Percentiles rank a stretch among this genome's conserved stretches.
Conservation (phyloP, 2,329 filamentous ascomycete genomes). For the Neofusicoccum ribis region DNA sequence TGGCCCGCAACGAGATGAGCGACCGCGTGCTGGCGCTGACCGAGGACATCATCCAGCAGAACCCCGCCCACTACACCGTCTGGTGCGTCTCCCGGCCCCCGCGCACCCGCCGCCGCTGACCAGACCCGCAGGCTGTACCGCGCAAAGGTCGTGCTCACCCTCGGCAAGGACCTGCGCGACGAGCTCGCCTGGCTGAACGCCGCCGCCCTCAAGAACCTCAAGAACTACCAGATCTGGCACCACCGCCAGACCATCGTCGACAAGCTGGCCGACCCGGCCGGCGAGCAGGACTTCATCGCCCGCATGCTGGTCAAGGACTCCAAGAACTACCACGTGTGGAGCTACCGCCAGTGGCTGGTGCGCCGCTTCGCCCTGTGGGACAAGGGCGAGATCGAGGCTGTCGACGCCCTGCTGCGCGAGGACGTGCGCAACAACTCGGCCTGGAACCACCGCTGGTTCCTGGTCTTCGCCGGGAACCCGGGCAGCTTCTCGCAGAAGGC, state of each 20-base stretch:
- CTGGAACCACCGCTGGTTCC: constrained; percentile 94
- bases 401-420: constrained; percentile 69
- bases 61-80: constrained; percentile 96
- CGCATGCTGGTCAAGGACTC: constrained; percentile 81
- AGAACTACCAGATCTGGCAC: constrained; percentile 98
- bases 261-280: constrained; percentile 58
- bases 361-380: constrained; percentile 61
- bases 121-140: constrained; percentile 68
- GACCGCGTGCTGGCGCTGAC: constrained; percentile 78
- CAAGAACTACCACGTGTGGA: constrained; percentile 99
- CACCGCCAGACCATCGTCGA: constrained; percentile 60
- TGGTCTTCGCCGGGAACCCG: constrained; percentile 69
- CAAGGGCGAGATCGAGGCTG: constrained; percentile 64
- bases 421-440: constrained; percentile 96
- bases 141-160: constrained; percentile 70
- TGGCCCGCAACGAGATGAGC: constrained; percentile 84
- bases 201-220: constrained; percentile 79
- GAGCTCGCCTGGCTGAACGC: constrained; percentile 87
- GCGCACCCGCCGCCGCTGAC: neutral
- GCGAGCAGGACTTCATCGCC: constrained; percentile 74
- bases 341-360: constrained; percentile 81
- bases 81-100: constrained; percentile 57
- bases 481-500: constrained; percentile 47
- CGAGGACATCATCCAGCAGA: constrained; percentile 85
- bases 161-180: constrained; percentile 64